A percentile compares a stretch with the other conserved stretches of the same genome.
These are phyloP conservation scores for Paracamarosporium sp. DNA, from an alignment of 2,329 filamentous ascomycete genomes.

Conservation along the genomic window DNA sequence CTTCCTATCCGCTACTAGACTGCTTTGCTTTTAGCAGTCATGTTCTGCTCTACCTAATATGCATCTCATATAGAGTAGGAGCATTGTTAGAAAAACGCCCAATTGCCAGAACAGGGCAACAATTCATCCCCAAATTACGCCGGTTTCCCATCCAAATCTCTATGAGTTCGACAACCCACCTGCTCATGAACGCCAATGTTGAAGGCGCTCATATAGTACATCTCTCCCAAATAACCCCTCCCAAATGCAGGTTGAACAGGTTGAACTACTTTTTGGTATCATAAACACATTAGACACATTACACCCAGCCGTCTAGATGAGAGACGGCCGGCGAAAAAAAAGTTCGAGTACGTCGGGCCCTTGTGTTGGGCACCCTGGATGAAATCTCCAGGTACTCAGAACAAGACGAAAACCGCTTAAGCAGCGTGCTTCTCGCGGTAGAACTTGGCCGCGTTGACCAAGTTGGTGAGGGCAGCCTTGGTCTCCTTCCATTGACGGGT, in stretches of 20 bases:
- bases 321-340: slow-evolving; percentile 30
- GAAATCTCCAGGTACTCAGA: neutral
- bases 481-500: slow-evolving; percentile 98
- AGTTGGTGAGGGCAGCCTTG: slow-evolving; percentile 92
- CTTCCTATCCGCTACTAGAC: neutral
- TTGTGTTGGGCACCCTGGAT: neutral
- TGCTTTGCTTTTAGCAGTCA: neutral
- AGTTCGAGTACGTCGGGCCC: slow-evolving; percentile 5
- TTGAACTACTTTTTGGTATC: slow-evolving; percentile 54
- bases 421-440: slow-evolving; percentile 89
- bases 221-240: slow-evolving; percentile 39
- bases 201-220: slow-evolving; percentile 41
- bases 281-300: slow-evolving; percentile 50
- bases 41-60: neutral
- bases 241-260: slow-evolving; percentile 51
- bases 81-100: neutral
- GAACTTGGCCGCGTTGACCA: slow-evolving; percentile 98
- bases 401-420: slow-evolving; percentile 39
- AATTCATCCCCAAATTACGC: slow-evolving; percentile 1
- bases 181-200: slow-evolving; percentile 47
- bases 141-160: slow-evolving; percentile 1
- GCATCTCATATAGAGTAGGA: too few relatives aligned
- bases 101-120: neutral
- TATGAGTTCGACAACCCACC: slow-evolving; percentile 10
- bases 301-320: slow-evolving; percentile 44